phyloP scores from a whole-genome alignment of 495 filamentous ascomycete species.

The Penicillium roqueforti region DNA sequence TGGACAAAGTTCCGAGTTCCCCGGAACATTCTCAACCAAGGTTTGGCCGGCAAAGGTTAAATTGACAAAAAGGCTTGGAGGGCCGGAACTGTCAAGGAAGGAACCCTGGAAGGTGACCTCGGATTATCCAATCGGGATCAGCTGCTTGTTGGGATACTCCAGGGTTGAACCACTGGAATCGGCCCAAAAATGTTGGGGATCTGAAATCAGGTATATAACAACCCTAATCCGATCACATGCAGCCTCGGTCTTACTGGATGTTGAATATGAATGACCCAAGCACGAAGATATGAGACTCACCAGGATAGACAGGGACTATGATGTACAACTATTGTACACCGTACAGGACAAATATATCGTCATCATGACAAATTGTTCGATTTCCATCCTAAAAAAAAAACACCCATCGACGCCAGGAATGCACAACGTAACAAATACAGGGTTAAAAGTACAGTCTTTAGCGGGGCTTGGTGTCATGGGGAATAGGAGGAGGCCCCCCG shows the following conservation, averaged over 20 bases:
- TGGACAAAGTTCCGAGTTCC: neutral
- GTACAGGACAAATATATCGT: neutral
- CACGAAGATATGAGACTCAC: neutral
- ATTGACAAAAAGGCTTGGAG: no score
- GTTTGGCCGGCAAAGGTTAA: neutral
- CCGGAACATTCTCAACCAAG: neutral
- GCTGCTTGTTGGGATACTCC: slow-evolving; percentile 12
- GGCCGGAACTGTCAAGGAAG: no score
- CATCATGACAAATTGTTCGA: neutral
- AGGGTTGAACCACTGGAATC: neutral
- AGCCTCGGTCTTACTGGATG: slow-evolving; percentile 17
- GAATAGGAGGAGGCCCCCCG: slow-evolving; percentile 40
- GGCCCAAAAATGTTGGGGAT: slow-evolving; percentile 20
- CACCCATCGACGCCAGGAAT: neutral
- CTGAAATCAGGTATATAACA: neutral
- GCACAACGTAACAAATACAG: neutral
- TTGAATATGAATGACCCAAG: neutral
- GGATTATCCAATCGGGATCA: neutral
- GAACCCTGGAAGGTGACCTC: no score
- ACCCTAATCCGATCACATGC: slow-evolving; percentile 21
- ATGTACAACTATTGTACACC: neutral
- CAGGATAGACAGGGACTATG: neutral
- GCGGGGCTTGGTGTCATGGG: slow-evolving; percentile 42
- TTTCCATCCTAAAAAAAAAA: neutral
- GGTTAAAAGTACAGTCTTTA: slow-evolving; percentile 23